Percentiles rank a stretch among this genome's conserved stretches.
Evolutionary conservation across 2,329 filamentous ascomycete species (phyloP).

Genomic region (Curvularia verruculosa): DNA sequence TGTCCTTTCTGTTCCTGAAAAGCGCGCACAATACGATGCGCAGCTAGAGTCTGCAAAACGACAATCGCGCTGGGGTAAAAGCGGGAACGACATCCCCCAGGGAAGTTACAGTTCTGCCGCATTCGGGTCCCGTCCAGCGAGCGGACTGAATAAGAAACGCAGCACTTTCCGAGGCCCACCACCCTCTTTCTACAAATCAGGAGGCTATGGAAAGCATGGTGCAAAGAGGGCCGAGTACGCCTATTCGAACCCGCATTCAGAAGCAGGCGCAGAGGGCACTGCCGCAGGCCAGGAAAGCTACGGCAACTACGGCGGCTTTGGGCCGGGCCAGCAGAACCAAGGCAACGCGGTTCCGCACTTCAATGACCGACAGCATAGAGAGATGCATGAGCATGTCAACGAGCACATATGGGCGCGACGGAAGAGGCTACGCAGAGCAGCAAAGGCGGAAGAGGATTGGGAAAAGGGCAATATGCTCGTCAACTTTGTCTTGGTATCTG

Average conservation of each 20-base stretch:
- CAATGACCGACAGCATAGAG: conserved; percentile 72
- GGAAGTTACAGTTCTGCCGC: conserved; percentile 60
- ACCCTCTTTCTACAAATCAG: conserved; percentile 83
- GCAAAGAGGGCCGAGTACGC: conserved; percentile 62
- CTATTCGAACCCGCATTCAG: conserved; percentile 31
- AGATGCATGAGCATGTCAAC: conserved; percentile 73
- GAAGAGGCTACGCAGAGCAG: conserved; percentile 24
- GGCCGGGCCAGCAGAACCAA: conserved; percentile 61
- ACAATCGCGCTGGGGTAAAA: conserved; percentile 37
- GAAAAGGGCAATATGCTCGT: conserved; percentile 34
- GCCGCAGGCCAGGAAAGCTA: conserved; percentile 40
- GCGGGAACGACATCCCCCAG: conserved; percentile 58
- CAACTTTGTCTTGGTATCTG: conserved; percentile 40
- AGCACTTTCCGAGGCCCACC: conserved; percentile 83
- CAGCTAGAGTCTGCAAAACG: conserved; percentile 57
- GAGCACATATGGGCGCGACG: conserved; percentile 55
- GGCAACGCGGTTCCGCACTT: conserved; percentile 72
- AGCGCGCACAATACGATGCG: conserved; percentile 82
- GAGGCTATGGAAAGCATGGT: conserved; percentile 73
- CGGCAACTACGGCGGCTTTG: conserved; percentile 60
- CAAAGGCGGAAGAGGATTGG: conserved; percentile 30
- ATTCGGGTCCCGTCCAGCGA: conserved; percentile 75
- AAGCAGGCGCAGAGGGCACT: conserved; percentile 9
- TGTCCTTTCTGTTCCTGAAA: conserved; percentile 72
- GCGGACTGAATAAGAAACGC: conserved; percentile 77